Conservation (phyloP, 495 filamentous ascomycete species). For the Aspergillus saccharolyticus region DNA sequence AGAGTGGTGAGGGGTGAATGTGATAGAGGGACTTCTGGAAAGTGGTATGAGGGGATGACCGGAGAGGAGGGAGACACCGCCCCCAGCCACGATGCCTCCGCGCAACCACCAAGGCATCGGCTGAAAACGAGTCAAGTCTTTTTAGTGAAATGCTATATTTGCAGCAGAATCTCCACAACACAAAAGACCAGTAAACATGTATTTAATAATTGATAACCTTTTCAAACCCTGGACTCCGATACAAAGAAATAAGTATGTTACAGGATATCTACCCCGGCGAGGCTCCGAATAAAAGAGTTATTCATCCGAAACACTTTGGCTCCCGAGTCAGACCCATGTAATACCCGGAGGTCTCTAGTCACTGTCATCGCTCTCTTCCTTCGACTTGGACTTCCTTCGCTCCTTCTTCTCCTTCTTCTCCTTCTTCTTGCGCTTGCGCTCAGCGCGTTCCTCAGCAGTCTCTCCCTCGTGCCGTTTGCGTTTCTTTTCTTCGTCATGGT, state of each 20-base stretch:
- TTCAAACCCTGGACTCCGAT: slow-evolving; percentile 44
- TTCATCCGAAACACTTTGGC: slow-evolving; percentile 1
- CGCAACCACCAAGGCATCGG: no score
- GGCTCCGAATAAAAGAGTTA: background rate
- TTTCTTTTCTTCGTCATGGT: slow-evolving; percentile 59
- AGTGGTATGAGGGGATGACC: background rate
- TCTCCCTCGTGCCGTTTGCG: slow-evolving; percentile 79
- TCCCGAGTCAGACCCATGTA: slow-evolving; percentile 15
- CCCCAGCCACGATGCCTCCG: slow-evolving; percentile 15
- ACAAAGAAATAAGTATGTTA: slow-evolving; percentile 36
- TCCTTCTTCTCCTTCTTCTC: slow-evolving; percentile 69
- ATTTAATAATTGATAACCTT: slow-evolving; percentile 28
- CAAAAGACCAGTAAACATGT: slow-evolving; percentile 15
- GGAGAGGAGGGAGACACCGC: slow-evolving; percentile 7
- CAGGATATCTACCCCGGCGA: slow-evolving; percentile 31
- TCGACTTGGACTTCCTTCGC: slow-evolving; percentile 57
- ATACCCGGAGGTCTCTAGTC: slow-evolving; percentile 42
- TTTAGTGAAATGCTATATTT: background rate
- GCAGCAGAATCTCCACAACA: background rate
- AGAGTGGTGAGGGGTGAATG: no score
- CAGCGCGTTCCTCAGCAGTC: slow-evolving; percentile 68
- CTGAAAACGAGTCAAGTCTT: background rate
- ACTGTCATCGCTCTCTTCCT: slow-evolving; percentile 53
- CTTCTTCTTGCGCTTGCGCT: slow-evolving; percentile 72
- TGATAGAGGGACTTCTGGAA: no score